These are phyloP conservation scores for Solanum appendiculatum DNA, from an alignment of 257 asterid genomes.

Conservation along the genomic window DNA sequence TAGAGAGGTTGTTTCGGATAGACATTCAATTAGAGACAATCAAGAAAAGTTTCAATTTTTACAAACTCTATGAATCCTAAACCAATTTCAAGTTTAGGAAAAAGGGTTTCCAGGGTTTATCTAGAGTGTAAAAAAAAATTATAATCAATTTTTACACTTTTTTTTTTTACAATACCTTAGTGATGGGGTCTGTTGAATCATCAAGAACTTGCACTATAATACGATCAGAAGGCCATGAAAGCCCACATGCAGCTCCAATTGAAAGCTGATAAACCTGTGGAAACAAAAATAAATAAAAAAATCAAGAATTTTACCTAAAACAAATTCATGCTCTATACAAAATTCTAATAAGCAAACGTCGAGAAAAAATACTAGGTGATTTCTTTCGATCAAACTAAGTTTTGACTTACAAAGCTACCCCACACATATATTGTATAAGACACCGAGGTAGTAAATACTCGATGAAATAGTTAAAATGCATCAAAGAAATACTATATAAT, in stretches of 20 bases:
- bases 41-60: background rate
- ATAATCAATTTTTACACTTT: background rate
- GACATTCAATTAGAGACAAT: background rate
- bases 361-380: background rate
- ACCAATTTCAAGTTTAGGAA: background rate
- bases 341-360: background rate
- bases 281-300: background rate
- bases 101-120: background rate
- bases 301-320: background rate
- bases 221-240: slow-evolving; percentile 92
- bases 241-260: slow-evolving; percentile 95
- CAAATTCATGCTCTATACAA: background rate
- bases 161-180: slow-evolving; percentile 26
- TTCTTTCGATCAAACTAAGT: background rate
- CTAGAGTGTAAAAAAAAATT: background rate
- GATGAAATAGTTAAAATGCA: background rate
- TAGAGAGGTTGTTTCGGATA: fast-evolving
- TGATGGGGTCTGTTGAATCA: slow-evolving; percentile 75
- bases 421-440: background rate
- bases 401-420: background rate
- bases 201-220: slow-evolving; percentile 83
- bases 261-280: slow-evolving; percentile 77
- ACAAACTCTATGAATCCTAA: background rate
- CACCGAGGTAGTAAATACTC: background rate
- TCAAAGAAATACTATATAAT: background rate